Evolutionary conservation across 306 rosid species (phyloP), one percentile per base, ranked within the genome.

Genomic region (Oxytropis ochrocephala): DNA sequence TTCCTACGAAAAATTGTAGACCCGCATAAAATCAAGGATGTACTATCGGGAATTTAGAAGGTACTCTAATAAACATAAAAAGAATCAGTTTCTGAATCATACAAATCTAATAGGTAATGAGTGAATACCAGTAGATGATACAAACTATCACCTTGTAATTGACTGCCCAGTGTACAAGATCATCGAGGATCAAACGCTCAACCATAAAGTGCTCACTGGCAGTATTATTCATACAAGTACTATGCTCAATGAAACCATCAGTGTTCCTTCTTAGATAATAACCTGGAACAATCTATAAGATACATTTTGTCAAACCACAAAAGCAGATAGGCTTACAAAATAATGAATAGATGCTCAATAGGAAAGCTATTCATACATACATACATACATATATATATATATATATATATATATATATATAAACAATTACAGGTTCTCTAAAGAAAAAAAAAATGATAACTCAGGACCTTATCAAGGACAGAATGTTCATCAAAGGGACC

Each of bases 161-260:
- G 55, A 90, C 86, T 33, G 84, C 91, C 98, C 98, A 94, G 76
- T 90, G 98, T 61, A 85, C 82, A 58, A 94, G 89, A 82, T 94
- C 98, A 75, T 94, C 97, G 55, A 88, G 24, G 79, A 94, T 90
- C 83, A 94, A 73, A 48, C 92, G 97, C 79, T 88, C 97, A 67
- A 88, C 96, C 98, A 94, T 94, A 74, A 75, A 84, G 81, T 90
- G 94, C 88, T 94, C 97, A 74, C 98, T 85, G 46, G 98, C 96
- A 50, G 97, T 90, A 89, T 94, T 90, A 78, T 94, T 94, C 54
- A 87, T 77, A 72, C 98, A 94, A 46, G 98, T 81, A 78, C 98
- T 94, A 51, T 94, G 12, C 97, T 94, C 98, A 64, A 94, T 73
- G 71, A 79, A 84, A 62, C 98, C 98, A 80, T 90, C 94, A n/a